These are phyloP conservation scores for Fusarium coffeatum DNA, from an alignment of 2,329 filamentous ascomycete genomes.

Conservation along the genomic window DNA sequence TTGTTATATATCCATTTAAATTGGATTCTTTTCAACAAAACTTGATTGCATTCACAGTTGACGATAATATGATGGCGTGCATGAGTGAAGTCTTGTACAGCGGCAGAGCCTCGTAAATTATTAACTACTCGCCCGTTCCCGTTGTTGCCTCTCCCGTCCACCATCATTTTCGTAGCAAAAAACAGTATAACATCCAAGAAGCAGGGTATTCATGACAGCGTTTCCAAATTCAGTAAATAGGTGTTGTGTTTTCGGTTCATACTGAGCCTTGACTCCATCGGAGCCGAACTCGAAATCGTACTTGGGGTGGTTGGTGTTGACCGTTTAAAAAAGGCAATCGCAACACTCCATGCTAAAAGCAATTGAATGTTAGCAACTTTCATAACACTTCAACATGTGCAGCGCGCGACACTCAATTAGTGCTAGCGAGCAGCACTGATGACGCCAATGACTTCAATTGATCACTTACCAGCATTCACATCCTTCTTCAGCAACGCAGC, in stretches of 20 bases:
- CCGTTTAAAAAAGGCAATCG: conserved; percentile 54
- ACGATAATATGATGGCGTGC: not conserved
- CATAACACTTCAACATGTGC: not conserved
- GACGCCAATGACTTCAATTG: conserved; percentile 2
- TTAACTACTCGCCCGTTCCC: not conserved
- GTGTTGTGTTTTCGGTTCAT: not conserved
- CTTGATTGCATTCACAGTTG: not conserved
- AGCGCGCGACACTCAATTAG: conserved; percentile 6
- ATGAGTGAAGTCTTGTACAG: not conserved
- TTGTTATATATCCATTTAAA: conserved; percentile 17
- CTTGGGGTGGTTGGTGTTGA: not conserved
- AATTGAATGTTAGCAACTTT: conserved; percentile 9
- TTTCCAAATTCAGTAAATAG: conserved; percentile 20
- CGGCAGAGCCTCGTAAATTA: not conserved
- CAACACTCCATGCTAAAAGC: conserved; percentile 54
- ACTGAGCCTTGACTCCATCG: not conserved
- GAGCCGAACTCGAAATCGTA: conserved; percentile 1
- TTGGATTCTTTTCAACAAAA: conserved; percentile 6
- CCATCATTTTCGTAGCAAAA: conserved; percentile 10
- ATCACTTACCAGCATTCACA: conserved; percentile 61
- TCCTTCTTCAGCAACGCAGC: conserved; percentile 62
- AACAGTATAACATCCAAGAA: conserved; percentile 2
- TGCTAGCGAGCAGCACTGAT: conserved; percentile 8
- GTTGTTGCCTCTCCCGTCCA: not conserved
- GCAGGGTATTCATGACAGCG: conserved; percentile 14